A percentile compares a stretch with the other conserved stretches of the same genome.
phyloP scores from a whole-genome alignment of 208 protist genomes.

The Leishmania mexicana region DNA sequence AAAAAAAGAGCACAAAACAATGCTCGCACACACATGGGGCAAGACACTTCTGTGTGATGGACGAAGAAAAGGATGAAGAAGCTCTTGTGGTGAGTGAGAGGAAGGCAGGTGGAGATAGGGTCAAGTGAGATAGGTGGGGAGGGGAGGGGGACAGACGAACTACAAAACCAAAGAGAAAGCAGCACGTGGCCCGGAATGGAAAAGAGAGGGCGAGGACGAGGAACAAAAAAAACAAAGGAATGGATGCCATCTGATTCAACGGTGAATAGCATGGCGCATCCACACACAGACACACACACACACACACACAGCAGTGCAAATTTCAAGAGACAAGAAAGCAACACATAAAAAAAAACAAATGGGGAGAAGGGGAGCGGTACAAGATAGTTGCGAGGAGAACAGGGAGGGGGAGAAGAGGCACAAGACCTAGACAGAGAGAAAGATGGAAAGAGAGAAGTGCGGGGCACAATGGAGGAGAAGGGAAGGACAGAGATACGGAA shows the following conservation, averaged over 20 bases:
- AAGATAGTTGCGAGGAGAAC: neutral
- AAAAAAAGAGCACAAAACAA: neutral
- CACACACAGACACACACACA: slow-evolving; percentile 2
- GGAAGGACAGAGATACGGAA: neutral
- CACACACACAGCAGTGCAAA: neutral
- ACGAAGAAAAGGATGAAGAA: slow-evolving; percentile 8
- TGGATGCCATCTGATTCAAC: neutral
- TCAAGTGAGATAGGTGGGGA: neutral
- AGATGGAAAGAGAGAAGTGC: neutral
- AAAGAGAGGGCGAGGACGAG: neutral
- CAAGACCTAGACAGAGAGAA: neutral
- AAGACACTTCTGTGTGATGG: neutral
- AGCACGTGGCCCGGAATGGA: neutral
- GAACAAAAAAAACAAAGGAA: neutral
- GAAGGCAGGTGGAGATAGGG: neutral
- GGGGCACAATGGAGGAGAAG: neutral
- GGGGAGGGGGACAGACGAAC: neutral
- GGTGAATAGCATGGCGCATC: neutral
- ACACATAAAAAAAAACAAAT: neutral
- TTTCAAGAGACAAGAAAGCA: neutral
- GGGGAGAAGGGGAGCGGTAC: neutral
- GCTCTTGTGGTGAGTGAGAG: neutral
- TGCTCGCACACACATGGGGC: neutral
- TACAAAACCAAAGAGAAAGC: neutral
- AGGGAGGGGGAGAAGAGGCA: neutral